Evolutionary conservation across 495 filamentous ascomycete genomes (phyloP), one percentile per base, ranked within the genome.

Genomic region (Darksidea phi): DNA sequence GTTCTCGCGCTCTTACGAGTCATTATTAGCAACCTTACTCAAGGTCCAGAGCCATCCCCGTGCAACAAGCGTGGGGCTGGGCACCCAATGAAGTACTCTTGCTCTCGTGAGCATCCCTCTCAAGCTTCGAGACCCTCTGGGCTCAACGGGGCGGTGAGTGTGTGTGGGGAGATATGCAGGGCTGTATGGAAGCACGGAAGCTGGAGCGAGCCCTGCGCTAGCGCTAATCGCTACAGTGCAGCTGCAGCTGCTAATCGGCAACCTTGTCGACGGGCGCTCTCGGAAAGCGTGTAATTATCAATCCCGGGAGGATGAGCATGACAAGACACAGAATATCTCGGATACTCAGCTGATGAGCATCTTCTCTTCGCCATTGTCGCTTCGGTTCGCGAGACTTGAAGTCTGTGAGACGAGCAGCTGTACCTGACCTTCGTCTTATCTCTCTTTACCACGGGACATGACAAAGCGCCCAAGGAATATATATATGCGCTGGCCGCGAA

Each of bases 181-280:
- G 12, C 21, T 38, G 17, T 26, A 15, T 4, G 32, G 12, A 28
- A 12, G 42, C 54, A 57, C 42, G 37, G 54, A 28, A 48, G 32
- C 37, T 24, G 17, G n/a, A 12, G 56, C 32, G 56, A 59, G 5
- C 52, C 15, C 20, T 49, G 56, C 56, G 42, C 56, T 32, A 23
- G 25, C 34, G 45, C 56, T 18, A 51, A 59, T 59, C 56, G 4
- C 4, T 32, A 10, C 4, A 32, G 28, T 32, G 47, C 23, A 49
- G 10, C 15, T 51, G 2, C 26, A 32, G 26, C 36, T n/a, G 36
- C 56, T 20, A 41, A 59, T 59, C 47, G 56, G 50, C 41, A 59
- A 50, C 56, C 56, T 49, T 59, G 42, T 49, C 18, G 28, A 18
- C 25, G 28, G 5, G 50, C 10, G 28, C 32, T 11, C 12, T 36